Percentiles rank a stretch among this genome's conserved stretches.
Conservation (phyloP, 768 basidiomycete genomes). For the Amanita polypyramis region DNA sequence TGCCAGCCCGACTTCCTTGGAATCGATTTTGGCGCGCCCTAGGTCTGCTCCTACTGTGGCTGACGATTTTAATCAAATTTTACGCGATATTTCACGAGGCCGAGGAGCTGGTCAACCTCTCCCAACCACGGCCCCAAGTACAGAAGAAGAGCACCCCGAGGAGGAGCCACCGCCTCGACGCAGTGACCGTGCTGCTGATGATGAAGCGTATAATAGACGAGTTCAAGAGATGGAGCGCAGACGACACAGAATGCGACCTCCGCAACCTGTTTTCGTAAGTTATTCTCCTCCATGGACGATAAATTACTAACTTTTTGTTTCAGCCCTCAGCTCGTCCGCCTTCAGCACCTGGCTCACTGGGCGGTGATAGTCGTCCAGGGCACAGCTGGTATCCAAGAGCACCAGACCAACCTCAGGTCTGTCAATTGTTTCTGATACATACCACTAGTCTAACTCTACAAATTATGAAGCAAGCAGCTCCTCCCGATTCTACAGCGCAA, state of each 20-base stretch:
- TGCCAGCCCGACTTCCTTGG: constrained; percentile 24
- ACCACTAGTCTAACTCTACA: not conserved
- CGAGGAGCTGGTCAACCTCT: not conserved
- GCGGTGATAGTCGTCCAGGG: not conserved
- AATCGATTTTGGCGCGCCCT: constrained; percentile 18
- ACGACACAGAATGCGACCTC: constrained; percentile 10
- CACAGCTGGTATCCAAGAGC: constrained; percentile 3
- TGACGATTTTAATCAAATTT: constrained; percentile 3
- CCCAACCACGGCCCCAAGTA: not conserved
- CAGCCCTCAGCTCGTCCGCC: constrained; percentile 2
- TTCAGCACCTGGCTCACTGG: constrained; percentile 1
- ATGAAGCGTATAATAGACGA: constrained; percentile 1
- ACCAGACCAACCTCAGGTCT: constrained; percentile 12
- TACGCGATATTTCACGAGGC: constrained; percentile 1
- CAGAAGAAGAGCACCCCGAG: not conserved
- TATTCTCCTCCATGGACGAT: not conserved
- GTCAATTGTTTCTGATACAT: not conserved
- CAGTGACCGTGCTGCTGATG: not conserved
- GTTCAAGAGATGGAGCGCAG: not conserved
- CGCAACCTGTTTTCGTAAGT: constrained; percentile 19
- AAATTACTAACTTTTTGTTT: constrained; percentile 2
- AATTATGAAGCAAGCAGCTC: not conserved
- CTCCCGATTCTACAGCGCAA: not conserved
- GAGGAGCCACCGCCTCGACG: not conserved
- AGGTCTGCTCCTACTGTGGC: constrained; percentile 17